Evolutionary conservation across 169 alveolate species (phyloP).

Genomic region (Plasmodium billcollinsi): DNA sequence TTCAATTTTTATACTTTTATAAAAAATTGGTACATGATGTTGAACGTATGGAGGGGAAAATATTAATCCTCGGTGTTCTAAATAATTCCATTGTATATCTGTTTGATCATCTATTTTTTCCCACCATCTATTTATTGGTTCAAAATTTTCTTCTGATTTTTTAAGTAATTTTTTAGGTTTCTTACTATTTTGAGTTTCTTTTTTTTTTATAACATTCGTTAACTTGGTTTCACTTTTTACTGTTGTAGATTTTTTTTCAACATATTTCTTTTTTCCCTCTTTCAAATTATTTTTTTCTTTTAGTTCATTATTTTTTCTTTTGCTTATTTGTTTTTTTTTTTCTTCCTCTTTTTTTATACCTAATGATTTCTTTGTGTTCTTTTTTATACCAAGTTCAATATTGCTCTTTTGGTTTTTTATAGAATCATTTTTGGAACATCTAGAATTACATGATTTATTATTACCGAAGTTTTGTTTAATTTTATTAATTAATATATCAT

Average conservation of each 20-base stretch:
- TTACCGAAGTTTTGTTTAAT: slow-evolving; percentile 39
- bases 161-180: slow-evolving; percentile 68
- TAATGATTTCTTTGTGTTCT: slow-evolving; percentile 3
- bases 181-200: slow-evolving; percentile 41
- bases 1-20: slow-evolving; percentile 90
- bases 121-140: slow-evolving; percentile 92
- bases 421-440: not conserved
- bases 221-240: slow-evolving; percentile 33
- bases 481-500: slow-evolving; percentile 64
- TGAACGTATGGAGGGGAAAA: slow-evolving; percentile 93
- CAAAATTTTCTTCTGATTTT: slow-evolving; percentile 85
- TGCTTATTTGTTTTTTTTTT: not conserved
- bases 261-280: slow-evolving; percentile 32
- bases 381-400: not conserved
- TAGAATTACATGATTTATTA: slow-evolving; percentile 12
- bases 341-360: slow-evolving; percentile 17
- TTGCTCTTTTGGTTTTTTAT: slow-evolving; percentile 7
- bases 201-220: slow-evolving; percentile 53
- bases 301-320: not conserved
- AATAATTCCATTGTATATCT: slow-evolving; percentile 89
- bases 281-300: slow-evolving; percentile 21
- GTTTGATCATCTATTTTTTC: slow-evolving; percentile 85
- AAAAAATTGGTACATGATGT: slow-evolving; percentile 88
- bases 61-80: slow-evolving; percentile 93
- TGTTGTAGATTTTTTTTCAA: slow-evolving; percentile 9